Evolutionary conservation across 2,329 filamentous ascomycete genomes (phyloP).

Genomic region (Canariomyces notabilis): DNA sequence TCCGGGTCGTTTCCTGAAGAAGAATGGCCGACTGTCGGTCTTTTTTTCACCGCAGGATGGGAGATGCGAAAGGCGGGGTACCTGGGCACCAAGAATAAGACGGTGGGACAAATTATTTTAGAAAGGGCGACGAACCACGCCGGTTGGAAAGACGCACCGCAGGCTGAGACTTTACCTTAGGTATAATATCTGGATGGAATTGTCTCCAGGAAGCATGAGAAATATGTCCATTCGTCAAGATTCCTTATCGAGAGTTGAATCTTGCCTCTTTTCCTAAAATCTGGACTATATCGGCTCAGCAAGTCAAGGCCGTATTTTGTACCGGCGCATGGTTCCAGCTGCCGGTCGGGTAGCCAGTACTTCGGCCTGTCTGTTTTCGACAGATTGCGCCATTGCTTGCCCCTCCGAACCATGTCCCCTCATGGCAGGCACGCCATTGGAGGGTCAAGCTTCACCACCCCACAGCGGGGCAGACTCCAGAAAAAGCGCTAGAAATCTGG

Average conservation of each 20-base stretch:
- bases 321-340: not conserved
- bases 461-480: conserved; percentile 18
- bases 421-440: conserved; percentile 12
- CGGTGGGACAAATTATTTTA: conserved; percentile 16
- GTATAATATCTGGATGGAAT: no score
- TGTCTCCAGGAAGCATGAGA: no score
- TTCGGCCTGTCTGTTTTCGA: conserved; percentile 15
- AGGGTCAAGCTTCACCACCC: conserved; percentile 5
- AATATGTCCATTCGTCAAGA: not conserved
- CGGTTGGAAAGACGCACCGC: no score
- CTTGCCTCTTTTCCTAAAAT: not conserved
- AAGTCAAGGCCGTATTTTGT: conserved; percentile 18
- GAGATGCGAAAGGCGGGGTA: conserved; percentile 20
- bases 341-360: conserved; percentile 18
- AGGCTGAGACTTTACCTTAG: no score
- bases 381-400: conserved; percentile 26
- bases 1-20: conserved; percentile 19
- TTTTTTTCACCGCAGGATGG: conserved; percentile 21
- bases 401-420: conserved; percentile 13
- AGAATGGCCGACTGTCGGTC: conserved; percentile 23
- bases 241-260: not conserved
- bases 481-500: conserved; percentile 10
- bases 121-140: no score
- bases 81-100: conserved; percentile 7
- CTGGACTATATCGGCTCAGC: no score